phyloP scores from a whole-genome alignment of 371 early-diverging fungal genomes.

The Zychaea mexicana region DNA sequence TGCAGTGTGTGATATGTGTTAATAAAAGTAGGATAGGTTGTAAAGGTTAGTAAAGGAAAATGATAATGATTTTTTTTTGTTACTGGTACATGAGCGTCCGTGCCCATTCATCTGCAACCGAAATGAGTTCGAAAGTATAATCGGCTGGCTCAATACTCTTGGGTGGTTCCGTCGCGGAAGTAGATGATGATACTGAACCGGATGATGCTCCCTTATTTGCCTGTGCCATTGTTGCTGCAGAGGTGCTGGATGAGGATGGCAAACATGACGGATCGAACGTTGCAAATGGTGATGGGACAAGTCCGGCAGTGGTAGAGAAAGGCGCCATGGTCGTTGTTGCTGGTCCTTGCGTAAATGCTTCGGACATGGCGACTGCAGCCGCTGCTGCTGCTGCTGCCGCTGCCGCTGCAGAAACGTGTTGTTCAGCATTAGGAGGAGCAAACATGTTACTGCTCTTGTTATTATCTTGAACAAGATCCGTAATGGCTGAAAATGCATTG shows the following conservation, averaged over 20 bases:
- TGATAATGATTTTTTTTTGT: background rate
- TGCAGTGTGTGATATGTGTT: background rate
- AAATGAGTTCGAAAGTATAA: conserved; percentile 53
- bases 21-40: background rate
- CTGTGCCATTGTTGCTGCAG: background rate
- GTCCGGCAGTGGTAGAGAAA: background rate
- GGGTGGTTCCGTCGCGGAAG: conserved; percentile 6
- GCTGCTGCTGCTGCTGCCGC: conserved; percentile 30
- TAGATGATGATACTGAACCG: conserved; percentile 22
- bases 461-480: conserved; percentile 5
- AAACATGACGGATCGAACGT: background rate
- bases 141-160: conserved; percentile 51
- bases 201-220: background rate
- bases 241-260: background rate
- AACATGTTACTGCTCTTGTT: conserved; percentile 1
- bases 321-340: background rate
- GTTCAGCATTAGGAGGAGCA: background rate
- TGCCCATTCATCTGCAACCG: conserved; percentile 57
- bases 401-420: conserved; percentile 19
- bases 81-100: conserved; percentile 43
- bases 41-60: conserved; percentile 4
- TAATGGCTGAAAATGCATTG: conserved; percentile 18
- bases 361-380: conserved; percentile 33
- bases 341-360: conserved; percentile 4
- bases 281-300: background rate